Base-by-base conservation (phyloP, 208 protist genomes). In the Strigomonas oncopelti region DNA sequence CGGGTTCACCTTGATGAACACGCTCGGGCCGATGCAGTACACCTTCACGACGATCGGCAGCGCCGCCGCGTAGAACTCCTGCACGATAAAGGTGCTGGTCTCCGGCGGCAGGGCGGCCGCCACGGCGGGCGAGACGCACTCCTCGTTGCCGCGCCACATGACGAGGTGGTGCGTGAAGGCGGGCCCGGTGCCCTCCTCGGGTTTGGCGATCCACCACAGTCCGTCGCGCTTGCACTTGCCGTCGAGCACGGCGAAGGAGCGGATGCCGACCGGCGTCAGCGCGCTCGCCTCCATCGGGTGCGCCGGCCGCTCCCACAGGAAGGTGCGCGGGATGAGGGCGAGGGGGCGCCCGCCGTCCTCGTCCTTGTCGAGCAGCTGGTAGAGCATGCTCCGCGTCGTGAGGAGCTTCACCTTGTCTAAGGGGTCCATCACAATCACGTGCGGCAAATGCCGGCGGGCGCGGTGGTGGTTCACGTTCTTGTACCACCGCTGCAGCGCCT, bases 21-120 rank as follows among this genome's bases (percentile, higher is more conserved):
- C 66, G 54, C 77, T 42, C 3, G 57, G 36, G 22, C 80, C 83
- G 31, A 92, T 80, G 65, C 80, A 88, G 77, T 94, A 94, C 31
- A 94, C 89, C 73, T 94, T 94, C 25, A 94, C 58, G 32, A 94
- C 76, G 55, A 92, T 79, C n/a, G 86, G 86, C 48, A 92, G 53
- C 13, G 84, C 82, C 56, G 61, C 53, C 22, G 65, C 29, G 53
- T 85, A 85, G 51, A 92, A 82, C 69, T 92, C 77, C 67, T 94
- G 86, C 46, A 94, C 53, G 28, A 94, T 75, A 67, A 90, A 94
- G 16, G 58, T 55, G 18, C 65, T 51, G 1, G 71, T 28, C 69
- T 87, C 74, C 22, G 62, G 29, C 18, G 86, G 79, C 51, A 94
- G 74, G 25, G 62, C 29, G 2, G 45, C 55, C 38, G 64, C 65